Evolutionary conservation across 1,284 basidiomycete species (phyloP), one percentile per base, ranked within the genome.

Genomic region (Pseudomicrostroma phylloplanum): DNA sequence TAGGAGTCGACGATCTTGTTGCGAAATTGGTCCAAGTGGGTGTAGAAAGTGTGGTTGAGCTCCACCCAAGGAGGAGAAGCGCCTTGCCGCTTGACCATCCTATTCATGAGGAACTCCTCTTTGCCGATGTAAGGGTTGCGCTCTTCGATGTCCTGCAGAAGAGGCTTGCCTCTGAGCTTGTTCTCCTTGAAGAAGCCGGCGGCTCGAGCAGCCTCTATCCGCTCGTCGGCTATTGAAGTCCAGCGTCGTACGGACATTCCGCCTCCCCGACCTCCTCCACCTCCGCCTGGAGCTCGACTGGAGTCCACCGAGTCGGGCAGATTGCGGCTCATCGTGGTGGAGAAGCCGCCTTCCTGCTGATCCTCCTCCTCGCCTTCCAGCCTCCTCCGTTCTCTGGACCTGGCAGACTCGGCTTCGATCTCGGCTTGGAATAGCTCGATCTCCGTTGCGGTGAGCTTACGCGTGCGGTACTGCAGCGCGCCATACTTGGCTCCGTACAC

Each of bases 1-100:
- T 39, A 91, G 0, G 65, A 84, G 80, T 61, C 82, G 81, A 54
- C 66, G 1, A 92, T 80, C 3, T 86, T 82, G 23, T 83, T 80
- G 1, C 90, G 85, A 79, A 92, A 92, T 0, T 84, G 80, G 1
- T 69, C 72, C 4, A 88, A 77, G 0, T 88, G 84, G 1, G 79
- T 76, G 59, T 88, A 86, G 40, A 89, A 79, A 62, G 85, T 84
- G 82, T 66, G 82, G 79, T 92, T 91, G 40, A 92, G 73, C 79
- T 93, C 91, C 2, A 94, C 88, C 90, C 90, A 94, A 1, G 90
- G 89, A n/a, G 91, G 92, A 0, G 87, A 85, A 1, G 88, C 89
- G 15, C 89, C 90, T 71, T 92, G 89, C 43, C 86, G 82, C 72
- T 91, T 88, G 19, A 94, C 85, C 62, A 93, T 91, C 13, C 91